Evolutionary conservation across 306 rosid species (phyloP).

Genomic region (Fagus sylvatica): DNA sequence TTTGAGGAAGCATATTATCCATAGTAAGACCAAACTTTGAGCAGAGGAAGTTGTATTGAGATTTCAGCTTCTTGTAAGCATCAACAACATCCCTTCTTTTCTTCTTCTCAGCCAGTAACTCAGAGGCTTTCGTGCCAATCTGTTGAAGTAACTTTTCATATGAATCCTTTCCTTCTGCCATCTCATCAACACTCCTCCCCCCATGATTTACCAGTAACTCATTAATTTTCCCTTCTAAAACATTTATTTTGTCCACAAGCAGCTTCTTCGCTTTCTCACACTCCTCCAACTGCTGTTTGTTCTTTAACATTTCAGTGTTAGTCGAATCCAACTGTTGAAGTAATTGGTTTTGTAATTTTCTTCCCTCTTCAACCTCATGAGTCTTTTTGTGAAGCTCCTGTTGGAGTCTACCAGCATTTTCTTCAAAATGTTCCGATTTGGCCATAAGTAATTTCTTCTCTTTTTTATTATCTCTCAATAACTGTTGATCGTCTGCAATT

Average conservation of each 20-base stretch:
- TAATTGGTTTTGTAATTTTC: conserved; percentile 26
- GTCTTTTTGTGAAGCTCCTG: conserved; percentile 29
- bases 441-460: conserved; percentile 41
- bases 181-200: conserved; percentile 17
- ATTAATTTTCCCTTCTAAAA: conserved; percentile 41
- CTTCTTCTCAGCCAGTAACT: conserved; percentile 53
- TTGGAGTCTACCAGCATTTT: conserved; percentile 25
- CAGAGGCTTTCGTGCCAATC: conserved; percentile 36
- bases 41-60: conserved; percentile 62
- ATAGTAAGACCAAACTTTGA: conserved; percentile 54
- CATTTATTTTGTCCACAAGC: conserved; percentile 35
- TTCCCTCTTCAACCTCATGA: conserved; percentile 44
- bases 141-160: conserved; percentile 31
- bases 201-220: conserved; percentile 36
- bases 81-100: conserved; percentile 37
- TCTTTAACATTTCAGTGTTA: conserved; percentile 32
- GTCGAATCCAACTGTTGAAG: conserved; percentile 14
- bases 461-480: conserved; percentile 33
- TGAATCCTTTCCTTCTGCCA: conserved; percentile 24
- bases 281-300: conserved; percentile 31
- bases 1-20: conserved; percentile 50
- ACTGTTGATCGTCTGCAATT: conserved; percentile 27
- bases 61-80: conserved; percentile 66
- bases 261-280: conserved; percentile 42
- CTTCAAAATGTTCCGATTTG: conserved; percentile 44